Evolutionary conservation across 805 yeast genomes (phyloP), one percentile per base, ranked within the genome.

Genomic region (Hanseniaspora meyeri): DNA sequence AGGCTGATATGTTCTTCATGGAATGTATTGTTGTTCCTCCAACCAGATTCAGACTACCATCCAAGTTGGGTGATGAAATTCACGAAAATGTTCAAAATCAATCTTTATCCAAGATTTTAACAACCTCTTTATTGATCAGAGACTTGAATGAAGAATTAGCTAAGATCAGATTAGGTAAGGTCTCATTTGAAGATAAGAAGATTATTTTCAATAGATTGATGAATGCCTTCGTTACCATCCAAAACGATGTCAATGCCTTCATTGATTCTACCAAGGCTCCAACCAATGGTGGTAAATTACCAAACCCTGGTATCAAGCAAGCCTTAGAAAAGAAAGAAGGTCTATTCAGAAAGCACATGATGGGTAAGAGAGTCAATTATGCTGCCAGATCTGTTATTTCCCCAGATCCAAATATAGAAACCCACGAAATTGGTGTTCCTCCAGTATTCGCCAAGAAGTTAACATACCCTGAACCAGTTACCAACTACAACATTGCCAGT

Each of bases 311-410:
- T 74, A 81, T 93, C 65, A 93, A 93, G 69, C 98, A 93, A 75
- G 95, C 96, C 11, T 76, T 93, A 66, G 99, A 93, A 72, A 91
- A 93, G 82, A 93, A 93, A 70, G 99, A 93, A 72, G 99, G 99
- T 68, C 76, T 91, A 61, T 93, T 93, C 77, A 82, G 99, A 76
- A 93, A 91, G 69, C 96, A 93, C 68, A 93, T 93, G 98, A 93
- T 93, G 99, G 99, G 99, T 69, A 93, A 93, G 77, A 89, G 99
- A 76, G 99, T 93, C 59, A 95, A 93, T 70, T 91, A 87, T 66
- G 96, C 97, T 55, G 98, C 98, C 52, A 88, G 99, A 73, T 91
- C 98, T 10, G 99, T 93, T 65, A 93, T 93, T 72, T 90, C 97
- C 7, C 97, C 97, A 6, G 99, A 93, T 73, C 99, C 99, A 57